Base-by-base conservation (phyloP, 805 yeast genomes). In the Nakazawaea pomicola region DNA sequence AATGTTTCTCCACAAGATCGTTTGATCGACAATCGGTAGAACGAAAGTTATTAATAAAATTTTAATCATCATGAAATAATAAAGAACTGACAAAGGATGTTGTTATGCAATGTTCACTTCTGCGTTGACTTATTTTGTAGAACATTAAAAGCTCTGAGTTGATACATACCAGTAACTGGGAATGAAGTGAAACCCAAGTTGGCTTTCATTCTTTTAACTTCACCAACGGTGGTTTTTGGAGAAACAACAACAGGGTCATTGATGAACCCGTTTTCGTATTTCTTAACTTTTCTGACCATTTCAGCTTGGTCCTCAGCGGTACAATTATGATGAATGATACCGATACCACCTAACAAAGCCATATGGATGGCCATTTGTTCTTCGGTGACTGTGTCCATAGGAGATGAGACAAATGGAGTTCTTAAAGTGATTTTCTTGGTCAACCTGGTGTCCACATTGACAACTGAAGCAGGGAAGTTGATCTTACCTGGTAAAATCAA, bases 371-470 rank as follows among this genome's bases (percentile, higher is more conserved):
- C 99, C 99, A 93, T 93, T 46, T 82, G 86, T 48, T 89, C 70
- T 74, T 93, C 99, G 44, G 99, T 93, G 52, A 93, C 99, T 37
- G 99, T 93, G 70, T 93, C 99, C 99, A 93, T 93, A 54, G 99
- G 99, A 57, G 98, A 88, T 16, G 98, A 91, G 46, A 93, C 91
- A 53, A 93, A 88, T 44, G 99, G 99, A 35, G 96, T 72, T 72
- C 84, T 89, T 67, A 93, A 74, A 42, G 93, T 67, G 72, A 93
- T 93, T 59, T 83, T 84, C 72, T 84, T 90, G 60, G 99, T 91
- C 65, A 93, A 73, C 65, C 77, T 84, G 49, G 96, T 76, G 54
- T 90, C 96, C 61, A 91, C 73, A 37, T 70, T 67, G 46, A 93
- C 97, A 17, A 54, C 68, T 40, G 82, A 72, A 23, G 97, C 78